A percentile compares a stretch with the other conserved stretches of the same genome.
Conservation (phyloP, 1,284 basidiomycete species). For the Agaricales sp. region DNA sequence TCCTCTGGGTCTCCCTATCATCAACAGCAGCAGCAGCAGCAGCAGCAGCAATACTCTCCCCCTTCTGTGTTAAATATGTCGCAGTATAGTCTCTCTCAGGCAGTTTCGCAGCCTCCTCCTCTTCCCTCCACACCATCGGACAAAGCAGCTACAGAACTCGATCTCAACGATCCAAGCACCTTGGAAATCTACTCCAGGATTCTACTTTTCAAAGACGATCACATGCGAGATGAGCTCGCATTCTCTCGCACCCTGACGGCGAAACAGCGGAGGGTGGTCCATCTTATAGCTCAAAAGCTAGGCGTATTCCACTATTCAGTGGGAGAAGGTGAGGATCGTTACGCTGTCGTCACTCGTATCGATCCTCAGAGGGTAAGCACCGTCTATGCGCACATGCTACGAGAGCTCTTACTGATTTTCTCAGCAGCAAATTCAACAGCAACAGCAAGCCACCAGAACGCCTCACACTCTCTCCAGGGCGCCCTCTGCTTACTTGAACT, state of each 20-base stretch:
- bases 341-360: conserved; percentile 86
- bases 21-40: conserved; percentile 45
- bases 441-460: conserved; percentile 28
- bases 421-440: conserved; percentile 20
- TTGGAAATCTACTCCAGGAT: conserved; percentile 97
- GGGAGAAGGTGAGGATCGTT: conserved; percentile 87
- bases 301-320: conserved; percentile 92
- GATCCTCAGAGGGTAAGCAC: conserved; percentile 63
- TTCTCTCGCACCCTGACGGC: conserved; percentile 83
- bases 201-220: conserved; percentile 95
- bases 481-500: conserved; percentile 59
- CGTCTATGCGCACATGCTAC: conserved; percentile 7
- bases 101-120: conserved; percentile 34
- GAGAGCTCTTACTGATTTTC: conserved; percentile 8
- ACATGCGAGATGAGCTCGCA: conserved; percentile 94
- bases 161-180: conserved; percentile 92
- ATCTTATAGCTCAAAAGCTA: conserved; percentile 92
- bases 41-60: conserved; percentile 51
- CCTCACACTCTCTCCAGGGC: conserved; percentile 63
- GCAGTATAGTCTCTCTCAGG: conserved; percentile 37
- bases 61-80: conserved; percentile 52
- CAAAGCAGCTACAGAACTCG: conserved; percentile 63
- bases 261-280: conserved; percentile 86
- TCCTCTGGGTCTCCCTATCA: conserved; percentile 50
- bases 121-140: conserved; percentile 49